Conservation (phyloP, 192 early-diverging fungal species). For the Lobosporangium transversale region DNA sequence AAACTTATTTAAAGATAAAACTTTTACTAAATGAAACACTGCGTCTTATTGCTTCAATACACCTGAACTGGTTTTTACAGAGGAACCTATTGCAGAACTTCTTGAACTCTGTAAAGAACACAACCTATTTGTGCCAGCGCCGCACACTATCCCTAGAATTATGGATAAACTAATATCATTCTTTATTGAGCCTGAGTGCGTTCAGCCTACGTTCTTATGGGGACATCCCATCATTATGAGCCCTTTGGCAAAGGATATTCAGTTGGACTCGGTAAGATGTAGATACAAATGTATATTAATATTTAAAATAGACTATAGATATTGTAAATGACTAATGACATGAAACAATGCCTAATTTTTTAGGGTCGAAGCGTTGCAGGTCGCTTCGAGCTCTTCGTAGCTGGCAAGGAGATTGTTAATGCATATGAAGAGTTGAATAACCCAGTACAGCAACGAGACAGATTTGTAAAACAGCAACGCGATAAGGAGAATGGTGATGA, state of each 20-base stretch:
- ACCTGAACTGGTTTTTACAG: neutral
- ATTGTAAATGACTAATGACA: too few relatives aligned
- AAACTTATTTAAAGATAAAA: too few relatives aligned
- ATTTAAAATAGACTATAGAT: too few relatives aligned
- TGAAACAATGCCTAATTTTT: too few relatives aligned
- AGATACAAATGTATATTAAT: too few relatives aligned
- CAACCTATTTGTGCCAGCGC: slow-evolving; percentile 51
- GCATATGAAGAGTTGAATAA: slow-evolving; percentile 93
- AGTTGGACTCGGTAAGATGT: slow-evolving; percentile 39
- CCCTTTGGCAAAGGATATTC: slow-evolving; percentile 77
- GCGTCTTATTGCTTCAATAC: too few relatives aligned
- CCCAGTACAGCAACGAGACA: slow-evolving; percentile 75
- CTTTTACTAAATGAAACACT: too few relatives aligned
- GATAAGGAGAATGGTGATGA: slow-evolving; percentile 77
- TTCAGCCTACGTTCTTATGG: slow-evolving; percentile 83
- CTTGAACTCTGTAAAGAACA: slow-evolving; percentile 46
- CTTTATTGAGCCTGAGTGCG: slow-evolving; percentile 80
- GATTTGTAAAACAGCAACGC: slow-evolving; percentile 69
- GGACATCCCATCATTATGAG: slow-evolving; percentile 85
- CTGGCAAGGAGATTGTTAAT: slow-evolving; percentile 81
- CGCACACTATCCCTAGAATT: slow-evolving; percentile 73
- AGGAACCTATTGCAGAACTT: slow-evolving; percentile 32
- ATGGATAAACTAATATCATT: slow-evolving; percentile 78
- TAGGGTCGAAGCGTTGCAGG: slow-evolving; percentile 60
- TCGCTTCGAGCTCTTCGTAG: slow-evolving; percentile 86